Evolutionary conservation across 257 asterid species (phyloP).

Genomic region (Misopates orontium): DNA sequence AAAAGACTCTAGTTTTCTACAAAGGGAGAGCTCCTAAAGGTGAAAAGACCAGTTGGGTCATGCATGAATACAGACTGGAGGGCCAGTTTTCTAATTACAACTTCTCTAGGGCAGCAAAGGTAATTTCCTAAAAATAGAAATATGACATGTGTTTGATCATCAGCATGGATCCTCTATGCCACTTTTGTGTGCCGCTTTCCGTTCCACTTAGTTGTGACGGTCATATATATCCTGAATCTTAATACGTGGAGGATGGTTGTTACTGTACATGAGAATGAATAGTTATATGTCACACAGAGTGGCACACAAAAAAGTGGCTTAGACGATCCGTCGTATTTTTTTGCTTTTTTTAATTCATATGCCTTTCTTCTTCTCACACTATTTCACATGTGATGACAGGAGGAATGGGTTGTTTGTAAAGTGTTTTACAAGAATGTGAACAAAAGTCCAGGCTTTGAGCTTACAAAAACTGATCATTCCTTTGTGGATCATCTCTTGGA

Average conservation of each 20-base stretch:
- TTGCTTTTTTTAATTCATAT: background rate
- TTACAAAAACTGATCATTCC: constrained; percentile 42
- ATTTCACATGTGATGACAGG: constrained; percentile 40
- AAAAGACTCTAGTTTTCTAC: constrained; percentile 89
- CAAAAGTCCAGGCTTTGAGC: constrained; percentile 36
- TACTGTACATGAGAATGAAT: too few relatives aligned
- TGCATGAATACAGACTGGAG: constrained; percentile 78
- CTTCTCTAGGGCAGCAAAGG: constrained; percentile 72
- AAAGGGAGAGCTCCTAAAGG: constrained; percentile 94
- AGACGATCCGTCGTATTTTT: too few relatives aligned
- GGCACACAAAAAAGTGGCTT: too few relatives aligned
- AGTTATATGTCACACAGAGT: too few relatives aligned
- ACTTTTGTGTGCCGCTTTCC: too few relatives aligned
- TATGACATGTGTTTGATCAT: too few relatives aligned
- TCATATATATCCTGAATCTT: too few relatives aligned
- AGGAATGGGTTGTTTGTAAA: constrained; percentile 73
- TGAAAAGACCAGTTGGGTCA: constrained; percentile 77
- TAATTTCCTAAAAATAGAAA: constrained; percentile 12
- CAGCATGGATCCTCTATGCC: too few relatives aligned
- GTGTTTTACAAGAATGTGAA: constrained; percentile 61
- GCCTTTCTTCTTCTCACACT: background rate
- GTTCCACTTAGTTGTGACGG: too few relatives aligned
- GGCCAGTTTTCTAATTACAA: constrained; percentile 57
- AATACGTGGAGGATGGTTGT: too few relatives aligned
- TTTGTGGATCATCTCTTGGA: constrained; percentile 54